Evolutionary conservation across 192 early-diverging fungal genomes (phyloP).

Genomic region (Entomortierella lignicola): DNA sequence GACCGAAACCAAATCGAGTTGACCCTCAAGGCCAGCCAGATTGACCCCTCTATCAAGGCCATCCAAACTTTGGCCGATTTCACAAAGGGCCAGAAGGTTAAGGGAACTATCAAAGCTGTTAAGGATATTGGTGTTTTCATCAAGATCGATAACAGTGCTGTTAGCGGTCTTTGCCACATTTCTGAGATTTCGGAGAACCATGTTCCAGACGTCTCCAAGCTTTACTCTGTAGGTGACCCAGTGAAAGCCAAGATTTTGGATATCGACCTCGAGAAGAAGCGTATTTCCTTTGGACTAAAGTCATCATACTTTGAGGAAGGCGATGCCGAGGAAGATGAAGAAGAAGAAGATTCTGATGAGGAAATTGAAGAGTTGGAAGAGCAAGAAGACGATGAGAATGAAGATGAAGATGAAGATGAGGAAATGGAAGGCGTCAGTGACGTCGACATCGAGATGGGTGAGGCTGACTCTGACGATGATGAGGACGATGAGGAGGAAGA

Average conservation of each 20-base stretch:
- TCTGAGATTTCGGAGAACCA: constrained; percentile 86
- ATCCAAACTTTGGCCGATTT: constrained; percentile 73
- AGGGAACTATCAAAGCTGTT: constrained; percentile 80
- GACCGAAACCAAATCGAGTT: constrained; percentile 39
- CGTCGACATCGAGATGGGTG: constrained; percentile 48
- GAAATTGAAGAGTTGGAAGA: no score
- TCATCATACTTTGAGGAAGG: constrained; percentile 82
- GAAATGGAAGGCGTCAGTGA: constrained; percentile 29
- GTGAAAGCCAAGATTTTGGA: constrained; percentile 85
- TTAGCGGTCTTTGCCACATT: constrained; percentile 88
- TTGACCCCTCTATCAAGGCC: constrained; percentile 81
- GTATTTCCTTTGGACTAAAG: constrained; percentile 84
- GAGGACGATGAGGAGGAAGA: constrained; percentile 45
- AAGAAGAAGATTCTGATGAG: constrained; percentile 40
- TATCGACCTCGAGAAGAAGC: constrained; percentile 75
- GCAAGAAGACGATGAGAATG: constrained; percentile 20
- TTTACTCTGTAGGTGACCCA: constrained; percentile 87
- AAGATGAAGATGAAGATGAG: constrained; percentile 11
- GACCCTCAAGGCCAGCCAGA: constrained; percentile 59
- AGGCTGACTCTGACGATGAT: constrained; percentile 47
- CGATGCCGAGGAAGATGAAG: constrained; percentile 58
- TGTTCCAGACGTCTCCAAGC: constrained; percentile 72
- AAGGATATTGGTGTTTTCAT: constrained; percentile 86
- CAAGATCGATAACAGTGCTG: constrained; percentile 75
- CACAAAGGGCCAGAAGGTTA: constrained; percentile 77